Evolutionary conservation across 2,329 filamentous ascomycete species (phyloP), one percentile per base, ranked within the genome.

Genomic region (Talaromyces albobiverticillius): DNA sequence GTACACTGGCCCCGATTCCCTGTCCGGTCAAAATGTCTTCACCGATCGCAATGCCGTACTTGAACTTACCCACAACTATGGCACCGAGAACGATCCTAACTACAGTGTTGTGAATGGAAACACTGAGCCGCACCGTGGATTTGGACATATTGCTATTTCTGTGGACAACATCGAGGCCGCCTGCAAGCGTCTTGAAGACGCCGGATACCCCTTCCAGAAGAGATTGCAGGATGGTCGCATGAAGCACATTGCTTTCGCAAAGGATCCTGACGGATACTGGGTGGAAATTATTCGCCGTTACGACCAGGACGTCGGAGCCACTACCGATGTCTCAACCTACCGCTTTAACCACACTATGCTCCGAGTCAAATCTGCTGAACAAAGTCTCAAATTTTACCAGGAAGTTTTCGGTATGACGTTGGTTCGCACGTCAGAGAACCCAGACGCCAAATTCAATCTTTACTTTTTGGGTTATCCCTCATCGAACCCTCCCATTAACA

Each of bases 191-290:
- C 82, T 99, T 57, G 90, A 95, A 71, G 88, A 93, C 67, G 91
- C 88, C 6, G 92, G 92, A 0, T 96, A 96, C 76, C 82, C 82
- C 59, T 99, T 97, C 75, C 90, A 97, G 80, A 97, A 97, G 84
- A 95, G 90, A 75, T 78, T 97, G 54, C 84, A 84, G 0, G 93
- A 97, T 61, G 94, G 94, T 2, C 82, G 87, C 54, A 95, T 95
- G 89, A 82, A 81, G 65, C 75, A 89, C 66, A 95, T 97, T 65
- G 94, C 93, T 1, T 97, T 97, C 68, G 92, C 81, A 1, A 82
- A 96, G 52, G 91, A 95, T 63, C 91, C 91, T 0, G 90, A 96
- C 71, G 87, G 84, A 32, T 93, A 93, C 71, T 92, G 89, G 79
- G 74, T 78, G 16, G 73, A 75, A 59, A 70, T 77, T 43, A 75